Conservation (phyloP, 2,329 filamentous ascomycete species). For the Arthroderma sp. region DNA sequence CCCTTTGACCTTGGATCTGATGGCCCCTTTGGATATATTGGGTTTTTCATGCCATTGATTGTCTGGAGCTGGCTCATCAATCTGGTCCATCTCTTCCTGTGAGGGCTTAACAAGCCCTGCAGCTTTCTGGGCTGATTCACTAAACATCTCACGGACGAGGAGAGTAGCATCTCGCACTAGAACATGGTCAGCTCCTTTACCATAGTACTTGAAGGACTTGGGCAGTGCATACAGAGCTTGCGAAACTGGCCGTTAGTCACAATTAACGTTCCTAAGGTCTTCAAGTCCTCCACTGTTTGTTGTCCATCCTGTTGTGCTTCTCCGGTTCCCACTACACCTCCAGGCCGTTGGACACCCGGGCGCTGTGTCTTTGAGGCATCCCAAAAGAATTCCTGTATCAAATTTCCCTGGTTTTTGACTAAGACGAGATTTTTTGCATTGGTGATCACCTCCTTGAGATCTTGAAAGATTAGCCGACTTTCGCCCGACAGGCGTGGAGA, state of each 20-base stretch:
- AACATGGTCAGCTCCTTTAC: conserved; percentile 10
- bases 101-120: conserved; percentile 63
- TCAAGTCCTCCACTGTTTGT: conserved; percentile 68
- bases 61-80: conserved; percentile 75
- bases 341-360: conserved; percentile 47
- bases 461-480: conserved; percentile 63
- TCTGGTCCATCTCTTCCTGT: conserved; percentile 60
- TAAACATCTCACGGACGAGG: conserved; percentile 77
- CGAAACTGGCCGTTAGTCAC: conserved; percentile 95
- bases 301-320: conserved; percentile 70
- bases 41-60: conserved; percentile 90
- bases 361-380: conserved; percentile 64
- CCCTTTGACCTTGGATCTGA: conserved; percentile 54
- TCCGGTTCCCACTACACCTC: conserved; percentile 59
- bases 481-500: conserved; percentile 68
- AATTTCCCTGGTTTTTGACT: conserved; percentile 87
- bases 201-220: conserved; percentile 12
- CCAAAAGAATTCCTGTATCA: conserved; percentile 95
- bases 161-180: conserved; percentile 65
- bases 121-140: conserved; percentile 72
- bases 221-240: conserved; percentile 56
- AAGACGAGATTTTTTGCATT: conserved; percentile 75
- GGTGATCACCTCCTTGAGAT: conserved; percentile 66
- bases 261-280: conserved; percentile 75
- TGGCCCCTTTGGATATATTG: conserved; percentile 54